These are phyloP conservation scores for Albatrellus sp. DNA, from an alignment of 1,284 basidiomycete species.

Conservation along the genomic window DNA sequence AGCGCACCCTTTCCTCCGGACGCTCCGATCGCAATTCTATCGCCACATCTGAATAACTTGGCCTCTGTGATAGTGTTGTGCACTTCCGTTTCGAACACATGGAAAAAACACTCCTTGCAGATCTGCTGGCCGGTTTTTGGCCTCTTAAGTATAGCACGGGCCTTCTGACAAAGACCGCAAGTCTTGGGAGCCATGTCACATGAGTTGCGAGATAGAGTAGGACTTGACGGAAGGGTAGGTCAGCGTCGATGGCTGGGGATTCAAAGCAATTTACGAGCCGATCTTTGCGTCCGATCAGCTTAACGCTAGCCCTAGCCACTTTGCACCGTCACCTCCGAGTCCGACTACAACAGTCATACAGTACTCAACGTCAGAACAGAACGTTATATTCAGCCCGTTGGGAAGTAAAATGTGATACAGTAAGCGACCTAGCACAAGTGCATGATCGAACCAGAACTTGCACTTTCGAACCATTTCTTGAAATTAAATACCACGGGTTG, in stretches of 20 bases:
- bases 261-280: background rate
- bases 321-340: too few relatives aligned
- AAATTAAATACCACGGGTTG: too few relatives aligned
- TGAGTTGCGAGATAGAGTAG: background rate
- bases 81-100: slow-evolving; percentile 96
- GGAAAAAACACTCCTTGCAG: slow-evolving; percentile 92
- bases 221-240: background rate
- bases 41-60: slow-evolving; percentile 80
- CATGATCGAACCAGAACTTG: too few relatives aligned
- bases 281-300: too few relatives aligned
- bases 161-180: slow-evolving; percentile 65
- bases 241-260: background rate
- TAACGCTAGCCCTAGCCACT: too few relatives aligned
- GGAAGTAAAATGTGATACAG: too few relatives aligned
- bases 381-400: too few relatives aligned
- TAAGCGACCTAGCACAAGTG: too few relatives aligned
- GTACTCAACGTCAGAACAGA: too few relatives aligned
- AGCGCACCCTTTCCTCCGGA: slow-evolving; percentile 91
- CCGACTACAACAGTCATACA: too few relatives aligned
- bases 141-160: slow-evolving; percentile 82
- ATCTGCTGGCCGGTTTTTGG: slow-evolving; percentile 98
- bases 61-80: slow-evolving; percentile 87
- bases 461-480: too few relatives aligned
- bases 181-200: slow-evolving; percentile 50
- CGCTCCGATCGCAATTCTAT: slow-evolving; percentile 93